Percentiles rank a stretch among this genome's conserved stretches.
Conservation (phyloP, 1,284 basidiomycete genomes). For the Ustilago bromivora region DNA sequence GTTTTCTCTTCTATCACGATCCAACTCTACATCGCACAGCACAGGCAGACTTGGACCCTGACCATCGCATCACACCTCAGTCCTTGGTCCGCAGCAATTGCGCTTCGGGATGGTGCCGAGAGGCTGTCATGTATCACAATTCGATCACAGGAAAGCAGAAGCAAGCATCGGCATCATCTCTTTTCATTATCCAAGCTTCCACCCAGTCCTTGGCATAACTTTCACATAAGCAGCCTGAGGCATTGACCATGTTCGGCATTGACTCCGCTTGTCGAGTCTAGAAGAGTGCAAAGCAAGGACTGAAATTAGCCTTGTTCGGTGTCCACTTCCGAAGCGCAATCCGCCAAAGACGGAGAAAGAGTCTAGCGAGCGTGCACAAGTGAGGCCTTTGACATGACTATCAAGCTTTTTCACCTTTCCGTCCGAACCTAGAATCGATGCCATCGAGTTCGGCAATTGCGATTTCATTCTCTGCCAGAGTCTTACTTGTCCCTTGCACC, state of each 20-base stretch:
- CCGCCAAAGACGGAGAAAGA: not conserved
- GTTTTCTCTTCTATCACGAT: not conserved
- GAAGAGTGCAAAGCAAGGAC: not conserved
- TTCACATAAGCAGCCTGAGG: no score
- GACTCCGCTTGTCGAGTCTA: not conserved
- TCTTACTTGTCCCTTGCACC: not conserved
- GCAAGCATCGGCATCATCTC: not conserved
- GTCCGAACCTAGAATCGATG: not conserved
- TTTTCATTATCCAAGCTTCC: not conserved
- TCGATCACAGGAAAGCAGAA: not conserved
- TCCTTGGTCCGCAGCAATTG: not conserved
- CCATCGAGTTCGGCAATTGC: not conserved
- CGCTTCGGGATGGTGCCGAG: constrained; percentile 3
- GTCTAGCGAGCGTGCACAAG: not conserved
- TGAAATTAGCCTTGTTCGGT: not conserved
- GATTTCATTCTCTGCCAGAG: not conserved
- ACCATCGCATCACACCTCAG: not conserved
- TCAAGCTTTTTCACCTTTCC: not conserved
- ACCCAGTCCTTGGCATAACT: not conserved
- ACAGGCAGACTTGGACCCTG: no score
- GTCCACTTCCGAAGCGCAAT: constrained; percentile 3
- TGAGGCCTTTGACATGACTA: not conserved
- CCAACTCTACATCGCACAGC: no score
- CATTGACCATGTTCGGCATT: not conserved
- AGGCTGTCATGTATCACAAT: not conserved